A percentile compares a stretch with the other conserved stretches of the same genome.
Evolutionary conservation across 192 early-diverging fungal genomes (phyloP).

Genomic region (Chytriomyces sp.): DNA sequence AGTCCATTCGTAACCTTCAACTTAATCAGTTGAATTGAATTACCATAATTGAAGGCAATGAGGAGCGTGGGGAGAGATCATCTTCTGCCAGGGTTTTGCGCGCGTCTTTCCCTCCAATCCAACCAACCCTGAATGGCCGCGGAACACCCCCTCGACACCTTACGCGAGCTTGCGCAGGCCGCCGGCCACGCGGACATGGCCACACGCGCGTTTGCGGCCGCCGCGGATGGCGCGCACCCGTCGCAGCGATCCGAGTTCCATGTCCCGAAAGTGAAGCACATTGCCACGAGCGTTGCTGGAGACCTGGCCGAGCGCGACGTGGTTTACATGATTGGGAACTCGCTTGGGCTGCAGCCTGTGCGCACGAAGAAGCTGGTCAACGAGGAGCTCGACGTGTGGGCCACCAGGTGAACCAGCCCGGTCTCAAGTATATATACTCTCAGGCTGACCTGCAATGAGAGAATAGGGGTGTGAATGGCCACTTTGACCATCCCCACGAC

Average conservation of each 20-base stretch:
- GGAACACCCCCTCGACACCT: neutral
- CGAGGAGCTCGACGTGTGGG: slow-evolving; percentile 93
- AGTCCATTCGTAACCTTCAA: too few relatives aligned
- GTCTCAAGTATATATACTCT: neutral
- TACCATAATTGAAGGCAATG: too few relatives aligned
- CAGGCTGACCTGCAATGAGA: neutral
- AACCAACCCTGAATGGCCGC: neutral
- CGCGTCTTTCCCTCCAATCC: too few relatives aligned
- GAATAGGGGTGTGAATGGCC: slow-evolving; percentile 80
- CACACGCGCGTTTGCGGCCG: neutral
- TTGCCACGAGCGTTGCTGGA: neutral
- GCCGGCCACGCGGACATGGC: neutral
- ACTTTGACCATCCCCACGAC: slow-evolving; percentile 78
- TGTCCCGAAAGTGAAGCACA: slow-evolving; percentile 55
- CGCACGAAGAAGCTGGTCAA: slow-evolving; percentile 64
- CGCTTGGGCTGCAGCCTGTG: slow-evolving; percentile 84
- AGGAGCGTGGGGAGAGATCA: too few relatives aligned
- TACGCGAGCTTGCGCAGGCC: neutral
- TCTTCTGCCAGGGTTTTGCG: too few relatives aligned
- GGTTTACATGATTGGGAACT: slow-evolving; percentile 93
- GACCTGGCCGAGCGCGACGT: neutral
- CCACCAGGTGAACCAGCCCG: slow-evolving; percentile 46
- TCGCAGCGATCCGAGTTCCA: slow-evolving; percentile 58
- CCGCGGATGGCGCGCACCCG: neutral
- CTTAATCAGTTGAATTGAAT: too few relatives aligned